A percentile compares a stretch with the other conserved stretches of the same genome.
phyloP scores from a whole-genome alignment of 2,329 filamentous ascomycete species.

The Verticillium zaregamsianum region DNA sequence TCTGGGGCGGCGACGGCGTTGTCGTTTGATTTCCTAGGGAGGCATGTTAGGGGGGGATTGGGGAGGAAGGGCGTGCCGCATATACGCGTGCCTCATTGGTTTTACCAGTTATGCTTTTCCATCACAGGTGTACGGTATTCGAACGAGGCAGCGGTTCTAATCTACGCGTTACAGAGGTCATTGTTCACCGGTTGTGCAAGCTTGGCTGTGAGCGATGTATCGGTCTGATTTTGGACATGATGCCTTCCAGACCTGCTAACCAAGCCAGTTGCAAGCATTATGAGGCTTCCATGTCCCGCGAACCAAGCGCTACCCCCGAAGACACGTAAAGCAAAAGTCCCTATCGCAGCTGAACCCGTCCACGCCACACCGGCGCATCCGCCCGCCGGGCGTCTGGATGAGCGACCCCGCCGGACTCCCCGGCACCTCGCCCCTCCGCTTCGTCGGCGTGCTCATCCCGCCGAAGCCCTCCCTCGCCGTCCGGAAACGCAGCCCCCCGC shows the following conservation, averaged over 20 bases:
- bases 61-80: background rate
- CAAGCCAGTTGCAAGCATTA: too few species aligned
- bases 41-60: background rate
- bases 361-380: slow-evolving; percentile 47
- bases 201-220: background rate
- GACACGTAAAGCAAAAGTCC: slow-evolving; percentile 58
- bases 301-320: slow-evolving; percentile 20
- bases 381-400: slow-evolving; percentile 45
- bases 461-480: slow-evolving; percentile 4
- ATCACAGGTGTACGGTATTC: background rate
- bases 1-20: background rate
- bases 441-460: slow-evolving; percentile 1
- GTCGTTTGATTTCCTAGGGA: background rate
- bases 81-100: background rate
- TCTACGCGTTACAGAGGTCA: background rate
- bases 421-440: slow-evolving; percentile 4
- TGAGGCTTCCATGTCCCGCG: too few species aligned
- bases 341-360: slow-evolving; percentile 51
- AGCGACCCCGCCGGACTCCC: slow-evolving; percentile 19
- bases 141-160: background rate
- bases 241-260: too few species aligned
- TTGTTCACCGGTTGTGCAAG: background rate
- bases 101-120: background rate
- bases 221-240: too few species aligned
- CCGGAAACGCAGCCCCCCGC: background rate